These are phyloP conservation scores for Sporothrix variecibatus DNA, from an alignment of 2,329 filamentous ascomycete species.

Conservation along the genomic window DNA sequence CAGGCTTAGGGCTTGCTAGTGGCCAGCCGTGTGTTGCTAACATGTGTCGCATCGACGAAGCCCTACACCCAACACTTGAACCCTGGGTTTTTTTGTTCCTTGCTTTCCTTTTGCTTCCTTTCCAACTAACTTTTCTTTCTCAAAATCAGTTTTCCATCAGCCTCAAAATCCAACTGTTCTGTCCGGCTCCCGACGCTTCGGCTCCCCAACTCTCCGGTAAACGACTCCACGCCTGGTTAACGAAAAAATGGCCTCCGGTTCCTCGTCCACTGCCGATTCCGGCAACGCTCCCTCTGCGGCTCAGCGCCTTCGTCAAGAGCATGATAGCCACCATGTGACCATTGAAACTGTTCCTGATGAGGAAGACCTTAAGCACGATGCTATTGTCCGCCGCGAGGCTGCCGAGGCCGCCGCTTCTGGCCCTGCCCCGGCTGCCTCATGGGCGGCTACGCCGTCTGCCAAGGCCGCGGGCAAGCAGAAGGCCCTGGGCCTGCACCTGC, in stretches of 20 bases:
- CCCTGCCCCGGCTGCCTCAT: constrained; percentile 54
- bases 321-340: constrained; percentile 63
- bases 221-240: constrained; percentile 23
- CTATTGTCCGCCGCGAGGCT: constrained; percentile 44
- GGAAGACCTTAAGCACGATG: constrained; percentile 59
- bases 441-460: constrained; percentile 54
- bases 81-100: background rate
- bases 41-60: background rate
- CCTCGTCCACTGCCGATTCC: constrained; percentile 38
- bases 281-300: constrained; percentile 54
- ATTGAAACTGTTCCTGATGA: constrained; percentile 83
- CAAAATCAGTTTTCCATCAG: background rate
- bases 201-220: constrained; percentile 18
- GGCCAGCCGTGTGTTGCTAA: constrained; percentile 2
- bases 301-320: constrained; percentile 66
- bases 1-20: background rate
- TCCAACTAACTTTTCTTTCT: background rate
- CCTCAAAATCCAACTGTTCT: background rate
- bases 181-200: constrained; percentile 6
- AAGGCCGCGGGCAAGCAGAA: constrained; percentile 72
- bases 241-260: constrained; percentile 34
- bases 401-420: constrained; percentile 48
- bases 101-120: background rate
- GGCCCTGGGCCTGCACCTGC: constrained; percentile 48
- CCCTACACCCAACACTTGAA: background rate